Conservation (phyloP, 331 rosid species). For the Acacia concinna region DNA sequence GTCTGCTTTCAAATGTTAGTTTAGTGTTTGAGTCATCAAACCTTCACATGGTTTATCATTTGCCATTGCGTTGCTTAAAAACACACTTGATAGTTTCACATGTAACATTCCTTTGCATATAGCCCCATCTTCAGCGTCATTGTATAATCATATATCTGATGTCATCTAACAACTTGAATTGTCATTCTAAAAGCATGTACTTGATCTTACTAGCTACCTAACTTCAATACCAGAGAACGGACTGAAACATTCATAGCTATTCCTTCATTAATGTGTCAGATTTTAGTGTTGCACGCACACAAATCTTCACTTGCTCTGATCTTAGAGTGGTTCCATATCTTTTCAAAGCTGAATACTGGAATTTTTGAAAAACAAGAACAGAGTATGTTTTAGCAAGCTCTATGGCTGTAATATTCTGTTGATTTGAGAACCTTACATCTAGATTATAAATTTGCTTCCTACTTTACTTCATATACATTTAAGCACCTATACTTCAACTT, state of each 20-base stretch:
- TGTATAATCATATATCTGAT: constrained; percentile 14
- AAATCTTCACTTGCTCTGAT: neutral
- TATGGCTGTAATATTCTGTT: neutral
- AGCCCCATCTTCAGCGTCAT: constrained; percentile 11
- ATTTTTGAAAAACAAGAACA: neutral
- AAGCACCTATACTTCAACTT: neutral
- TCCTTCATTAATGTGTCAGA: neutral
- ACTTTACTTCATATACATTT: neutral
- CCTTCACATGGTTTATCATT: constrained; percentile 8
- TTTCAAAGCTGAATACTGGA: constrained; percentile 4
- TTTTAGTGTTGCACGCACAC: neutral
- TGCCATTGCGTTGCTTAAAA: neutral
- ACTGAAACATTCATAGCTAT: neutral
- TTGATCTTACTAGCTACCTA: neutral
- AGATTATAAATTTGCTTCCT: neutral
- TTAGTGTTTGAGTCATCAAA: neutral
- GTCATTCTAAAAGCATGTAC: constrained; percentile 24
- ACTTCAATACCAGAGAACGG: neutral
- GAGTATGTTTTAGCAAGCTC: neutral
- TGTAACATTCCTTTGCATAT: constrained; percentile 23
- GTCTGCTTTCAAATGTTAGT: too few relatives aligned
- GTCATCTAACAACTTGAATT: neutral
- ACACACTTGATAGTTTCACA: neutral
- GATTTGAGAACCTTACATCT: neutral
- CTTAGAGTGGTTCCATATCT: neutral